Conservation (phyloP, 345 rosid species). For the Citrus cavaleriei region DNA sequence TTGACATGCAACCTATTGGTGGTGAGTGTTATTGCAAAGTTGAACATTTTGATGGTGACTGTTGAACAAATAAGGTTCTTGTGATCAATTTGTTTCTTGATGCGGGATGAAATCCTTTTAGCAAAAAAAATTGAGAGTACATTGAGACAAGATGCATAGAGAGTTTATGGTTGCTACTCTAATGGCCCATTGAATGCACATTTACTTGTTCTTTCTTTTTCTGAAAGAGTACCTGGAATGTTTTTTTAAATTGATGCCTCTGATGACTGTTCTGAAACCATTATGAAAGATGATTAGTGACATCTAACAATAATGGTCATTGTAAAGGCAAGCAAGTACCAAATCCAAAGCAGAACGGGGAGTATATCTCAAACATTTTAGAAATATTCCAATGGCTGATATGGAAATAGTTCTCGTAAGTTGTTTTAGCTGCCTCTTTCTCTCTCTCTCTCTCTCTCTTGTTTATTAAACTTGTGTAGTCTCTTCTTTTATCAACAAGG, state of each 20-base stretch:
- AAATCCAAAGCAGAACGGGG: slow-evolving; percentile 57
- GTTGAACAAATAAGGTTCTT: not conserved
- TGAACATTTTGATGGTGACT: slow-evolving; percentile 3
- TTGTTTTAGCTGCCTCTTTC: slow-evolving; percentile 15
- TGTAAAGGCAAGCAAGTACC: slow-evolving; percentile 65
- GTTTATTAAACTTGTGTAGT: not conserved
- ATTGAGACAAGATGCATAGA: not conserved
- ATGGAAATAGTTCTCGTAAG: slow-evolving; percentile 97
- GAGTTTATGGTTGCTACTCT: not conserved
- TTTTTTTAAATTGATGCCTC: not conserved
- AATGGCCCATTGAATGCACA: not conserved
- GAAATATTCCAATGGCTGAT: slow-evolving; percentile 98
- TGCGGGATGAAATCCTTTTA: slow-evolving; percentile 2
- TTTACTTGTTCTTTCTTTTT: not conserved
- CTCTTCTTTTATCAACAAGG: not conserved
- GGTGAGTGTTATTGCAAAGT: not conserved
- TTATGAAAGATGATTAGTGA: not conserved
- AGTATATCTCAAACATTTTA: slow-evolving; percentile 89
- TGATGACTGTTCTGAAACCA: not conserved
- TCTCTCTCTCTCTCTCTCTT: slow-evolving; percentile 9
- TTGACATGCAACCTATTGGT: not conserved
- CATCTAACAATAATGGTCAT: slow-evolving; percentile 16
- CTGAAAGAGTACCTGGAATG: not conserved
- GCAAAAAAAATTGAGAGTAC: not conserved
- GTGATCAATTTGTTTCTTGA: not conserved